Conservation (phyloP, 2,329 filamentous ascomycete genomes). For the Colletotrichum lupini region DNA sequence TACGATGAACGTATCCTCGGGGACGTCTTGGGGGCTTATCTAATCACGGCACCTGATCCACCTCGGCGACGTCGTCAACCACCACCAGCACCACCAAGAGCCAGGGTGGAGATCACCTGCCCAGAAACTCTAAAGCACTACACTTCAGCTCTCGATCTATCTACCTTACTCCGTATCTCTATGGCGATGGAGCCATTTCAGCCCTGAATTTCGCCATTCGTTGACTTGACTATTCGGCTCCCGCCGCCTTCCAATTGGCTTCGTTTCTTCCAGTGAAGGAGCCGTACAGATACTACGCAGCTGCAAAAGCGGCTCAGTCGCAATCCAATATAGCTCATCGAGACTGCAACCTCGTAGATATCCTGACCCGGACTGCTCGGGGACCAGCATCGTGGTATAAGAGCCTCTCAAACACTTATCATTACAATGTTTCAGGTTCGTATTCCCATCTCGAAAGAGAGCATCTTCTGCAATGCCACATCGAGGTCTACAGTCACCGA, state of each 20-base stretch:
- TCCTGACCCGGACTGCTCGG: not conserved
- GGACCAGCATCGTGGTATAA: not conserved
- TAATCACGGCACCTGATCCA: slow-evolving; percentile 23
- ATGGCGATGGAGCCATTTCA: slow-evolving; percentile 5
- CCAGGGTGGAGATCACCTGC: slow-evolving; percentile 24
- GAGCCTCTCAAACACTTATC: not conserved
- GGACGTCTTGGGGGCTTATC: slow-evolving; percentile 7
- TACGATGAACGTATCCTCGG: not conserved
- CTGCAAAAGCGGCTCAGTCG: not conserved
- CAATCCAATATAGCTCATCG: not conserved
- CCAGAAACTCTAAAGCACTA: slow-evolving; percentile 18
- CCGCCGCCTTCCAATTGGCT: not conserved
- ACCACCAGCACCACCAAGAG: not conserved
- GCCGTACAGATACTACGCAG: not conserved
- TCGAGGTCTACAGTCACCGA: no score
- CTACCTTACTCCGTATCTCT: not conserved
- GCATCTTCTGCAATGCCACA: not conserved
- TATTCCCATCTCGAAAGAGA: not conserved
- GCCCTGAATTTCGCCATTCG: not conserved
- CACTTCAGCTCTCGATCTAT: not conserved
- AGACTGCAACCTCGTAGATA: not conserved
- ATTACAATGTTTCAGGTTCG: slow-evolving; percentile 32
- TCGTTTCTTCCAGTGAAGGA: not conserved
- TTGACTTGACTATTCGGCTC: not conserved
- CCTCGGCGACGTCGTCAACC: not conserved